phyloP scores from a whole-genome alignment of 2,329 filamentous ascomycete species.

The Tolypocladium paradoxum region DNA sequence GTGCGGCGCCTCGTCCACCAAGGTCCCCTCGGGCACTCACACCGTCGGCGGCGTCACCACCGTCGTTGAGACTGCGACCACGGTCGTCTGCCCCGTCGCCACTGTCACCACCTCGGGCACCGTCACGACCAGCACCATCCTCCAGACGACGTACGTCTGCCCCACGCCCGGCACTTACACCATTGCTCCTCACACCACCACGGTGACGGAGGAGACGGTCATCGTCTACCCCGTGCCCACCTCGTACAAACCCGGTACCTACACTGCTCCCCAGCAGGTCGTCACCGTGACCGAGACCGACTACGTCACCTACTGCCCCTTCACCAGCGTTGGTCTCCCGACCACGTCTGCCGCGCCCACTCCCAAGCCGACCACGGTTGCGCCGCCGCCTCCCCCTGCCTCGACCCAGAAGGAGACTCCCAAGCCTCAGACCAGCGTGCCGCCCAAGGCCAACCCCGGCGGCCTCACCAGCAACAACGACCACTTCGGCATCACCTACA shows the following conservation, averaged over 20 bases:
- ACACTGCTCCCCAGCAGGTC: constrained; percentile 55
- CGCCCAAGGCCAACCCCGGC: constrained; percentile 11
- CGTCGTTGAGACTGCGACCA: constrained; percentile 54
- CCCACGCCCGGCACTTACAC: constrained; percentile 65
- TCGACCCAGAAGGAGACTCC: not conserved
- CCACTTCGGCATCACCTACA: constrained; percentile 72
- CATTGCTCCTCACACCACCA: constrained; percentile 57
- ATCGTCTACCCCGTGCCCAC: constrained; percentile 57
- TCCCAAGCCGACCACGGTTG: constrained; percentile 13
- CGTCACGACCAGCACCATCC: constrained; percentile 55
- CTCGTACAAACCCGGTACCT: constrained; percentile 57
- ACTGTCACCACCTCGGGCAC: constrained; percentile 46
- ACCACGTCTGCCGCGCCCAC: constrained; percentile 19
- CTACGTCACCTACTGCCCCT: constrained; percentile 63
- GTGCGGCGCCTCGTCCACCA: constrained; percentile 50
- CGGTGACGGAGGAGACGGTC: constrained; percentile 40
- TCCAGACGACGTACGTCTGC: constrained; percentile 63
- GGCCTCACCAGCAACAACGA: constrained; percentile 32
- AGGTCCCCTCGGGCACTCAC: constrained; percentile 52
- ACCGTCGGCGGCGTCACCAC: constrained; percentile 66
- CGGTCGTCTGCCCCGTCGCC: constrained; percentile 59
- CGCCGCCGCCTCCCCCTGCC: constrained; percentile 8
- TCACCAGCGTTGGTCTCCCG: constrained; percentile 33
- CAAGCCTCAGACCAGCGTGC: constrained; percentile 10
- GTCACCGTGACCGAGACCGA: constrained; percentile 60